Base-by-base conservation (phyloP, 352 stramenopile species). In the Pythium periplocum region DNA sequence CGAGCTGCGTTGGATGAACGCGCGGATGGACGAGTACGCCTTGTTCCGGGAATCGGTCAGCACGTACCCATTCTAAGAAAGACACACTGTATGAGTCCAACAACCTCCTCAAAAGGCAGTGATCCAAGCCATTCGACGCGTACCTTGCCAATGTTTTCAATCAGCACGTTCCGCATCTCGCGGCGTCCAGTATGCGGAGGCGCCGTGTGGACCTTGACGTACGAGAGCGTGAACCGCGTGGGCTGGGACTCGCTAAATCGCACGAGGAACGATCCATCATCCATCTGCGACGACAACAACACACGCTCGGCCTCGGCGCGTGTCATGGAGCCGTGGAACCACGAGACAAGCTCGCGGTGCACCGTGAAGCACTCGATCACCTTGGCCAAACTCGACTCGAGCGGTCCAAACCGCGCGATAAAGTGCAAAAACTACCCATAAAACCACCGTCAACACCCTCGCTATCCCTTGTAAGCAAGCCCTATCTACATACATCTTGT, bases 161-260 rank as follows among this genome's bases (percentile, higher is more conserved):
- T 73, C 7, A 92, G 64, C 31, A 82, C 83, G 52, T 92, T 92
- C 34, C 85, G 84, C 30, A 86, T 62, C 62, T 88, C 82, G 17
- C 74, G 68, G 7, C 61, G 50, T 0, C 77, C 75, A 2, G 34
- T 38, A 35, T 61, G 57, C 26, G 67, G 53, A 0, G 55, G 32
- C 3, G 49, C 65, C 4, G 66, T 41, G 55, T 89, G 75, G 38
- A 90, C 59, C 57, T 90, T 93, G 4, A 90, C 49, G 61, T 93
- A 93, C 48, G 80, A 81, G 26, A 93, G 64, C 34, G 73, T 87
- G 57, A 93, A 89, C 43, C 86, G 84, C 9, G 72, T 73, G 37
- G 82, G 82, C 8, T 90, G 82, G 7, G 78, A 86, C 59, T 93
- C 82, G 39, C 78, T 90, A 61, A 90, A 93, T 41, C 83, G 66